Evolutionary conservation across 208 protist species (phyloP).

Genomic region (Phytomonas francai): DNA sequence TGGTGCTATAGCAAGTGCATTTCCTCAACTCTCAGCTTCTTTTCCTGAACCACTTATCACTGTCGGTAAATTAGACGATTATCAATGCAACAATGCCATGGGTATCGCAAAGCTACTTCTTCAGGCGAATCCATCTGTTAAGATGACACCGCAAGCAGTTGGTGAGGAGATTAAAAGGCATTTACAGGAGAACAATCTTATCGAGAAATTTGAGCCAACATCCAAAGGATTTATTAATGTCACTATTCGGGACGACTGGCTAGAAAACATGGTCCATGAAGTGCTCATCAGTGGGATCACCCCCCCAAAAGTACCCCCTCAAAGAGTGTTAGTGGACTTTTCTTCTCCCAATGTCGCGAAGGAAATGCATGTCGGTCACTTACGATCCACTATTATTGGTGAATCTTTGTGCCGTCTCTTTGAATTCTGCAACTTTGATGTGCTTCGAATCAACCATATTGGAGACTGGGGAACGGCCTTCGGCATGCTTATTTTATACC

Average conservation of each 20-base stretch:
- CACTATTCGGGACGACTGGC: slow-evolving; percentile 56
- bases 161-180: slow-evolving; percentile 80
- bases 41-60: slow-evolving; percentile 66
- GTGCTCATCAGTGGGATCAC: slow-evolving; percentile 57
- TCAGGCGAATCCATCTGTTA: slow-evolving; percentile 64
- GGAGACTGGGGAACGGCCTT: slow-evolving; percentile 99
- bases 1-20: slow-evolving; percentile 68
- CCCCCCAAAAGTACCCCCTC: slow-evolving; percentile 48
- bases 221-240: slow-evolving; percentile 93
- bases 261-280: slow-evolving; percentile 34
- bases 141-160: slow-evolving; percentile 74
- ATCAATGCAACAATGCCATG: slow-evolving; percentile 95
- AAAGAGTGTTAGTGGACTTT: slow-evolving; percentile 94
- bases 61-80: slow-evolving; percentile 81
- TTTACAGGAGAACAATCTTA: slow-evolving; percentile 75
- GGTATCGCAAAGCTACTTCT: slow-evolving; percentile 82
- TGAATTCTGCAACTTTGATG: slow-evolving; percentile 92
- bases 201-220: slow-evolving; percentile 77
- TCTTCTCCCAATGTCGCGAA: slow-evolving; percentile 98
- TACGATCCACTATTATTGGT: slow-evolving; percentile 98
- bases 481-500: slow-evolving; percentile 96
- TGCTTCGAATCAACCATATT: slow-evolving; percentile 96
- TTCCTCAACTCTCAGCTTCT: slow-evolving; percentile 46
- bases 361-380: slow-evolving; percentile 98
- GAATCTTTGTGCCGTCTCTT: slow-evolving; percentile 91